phyloP scores from a whole-genome alignment of 208 protist genomes.

The Herpetomonas tarakana region DNA sequence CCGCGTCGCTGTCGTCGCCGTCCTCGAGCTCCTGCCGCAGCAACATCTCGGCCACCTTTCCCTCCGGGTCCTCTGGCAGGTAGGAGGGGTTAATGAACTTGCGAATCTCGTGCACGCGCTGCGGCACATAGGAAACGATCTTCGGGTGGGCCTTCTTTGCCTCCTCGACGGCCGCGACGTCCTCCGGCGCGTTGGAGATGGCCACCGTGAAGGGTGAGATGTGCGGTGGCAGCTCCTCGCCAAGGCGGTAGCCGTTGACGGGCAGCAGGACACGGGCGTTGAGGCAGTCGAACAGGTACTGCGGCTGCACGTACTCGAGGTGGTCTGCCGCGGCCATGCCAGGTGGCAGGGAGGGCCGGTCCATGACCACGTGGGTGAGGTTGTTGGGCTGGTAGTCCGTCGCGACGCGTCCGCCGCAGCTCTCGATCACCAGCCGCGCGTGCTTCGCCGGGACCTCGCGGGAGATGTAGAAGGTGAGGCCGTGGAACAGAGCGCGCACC shows the following conservation, averaged over 20 bases:
- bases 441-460: constrained; percentile 90
- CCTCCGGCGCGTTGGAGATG: constrained; percentile 79
- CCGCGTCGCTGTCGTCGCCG: constrained; percentile 64
- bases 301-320: constrained; percentile 95
- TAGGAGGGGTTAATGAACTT: constrained; percentile 75
- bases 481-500: constrained; percentile 57
- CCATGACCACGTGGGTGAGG: constrained; percentile 87
- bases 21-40: constrained; percentile 32
- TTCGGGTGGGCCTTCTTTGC: constrained; percentile 75
- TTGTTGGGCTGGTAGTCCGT: constrained; percentile 61
- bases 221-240: constrained; percentile 90
- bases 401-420: constrained; percentile 85
- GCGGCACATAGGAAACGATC: constrained; percentile 80
- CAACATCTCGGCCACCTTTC: constrained; percentile 51
- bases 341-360: constrained; percentile 68
- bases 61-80: constrained; percentile 63
- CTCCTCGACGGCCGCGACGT: constrained; percentile 76
- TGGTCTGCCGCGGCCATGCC: constrained; percentile 46
- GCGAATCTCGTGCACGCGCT: constrained; percentile 87
- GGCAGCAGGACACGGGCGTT: constrained; percentile 90
- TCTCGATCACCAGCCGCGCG: constrained; percentile 86
- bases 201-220: constrained; percentile 90
- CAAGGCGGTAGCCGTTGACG: constrained; percentile 80
- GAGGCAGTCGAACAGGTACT: constrained; percentile 97
- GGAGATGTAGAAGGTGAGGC: constrained; percentile 85